Evolutionary conservation across 2,329 filamentous ascomycete species (phyloP).

Genomic region (Botrytis aclada): DNA sequence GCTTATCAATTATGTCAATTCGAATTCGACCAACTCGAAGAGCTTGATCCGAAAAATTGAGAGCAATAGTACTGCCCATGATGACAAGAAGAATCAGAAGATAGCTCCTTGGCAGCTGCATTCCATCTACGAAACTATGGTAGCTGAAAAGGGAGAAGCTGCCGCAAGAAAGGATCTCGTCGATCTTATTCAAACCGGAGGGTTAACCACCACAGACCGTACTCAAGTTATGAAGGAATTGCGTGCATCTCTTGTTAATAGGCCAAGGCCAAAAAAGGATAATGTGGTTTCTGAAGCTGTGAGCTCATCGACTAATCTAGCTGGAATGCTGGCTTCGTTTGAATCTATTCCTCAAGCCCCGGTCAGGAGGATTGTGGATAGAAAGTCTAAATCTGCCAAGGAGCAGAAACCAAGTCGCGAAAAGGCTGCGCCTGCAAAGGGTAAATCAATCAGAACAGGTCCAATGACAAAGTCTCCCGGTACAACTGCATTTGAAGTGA

Average conservation of each 20-base stretch:
- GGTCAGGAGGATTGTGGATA: neutral
- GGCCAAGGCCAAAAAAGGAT: neutral
- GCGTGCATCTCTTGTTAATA: slow-evolving; percentile 13
- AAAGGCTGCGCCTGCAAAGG: neutral
- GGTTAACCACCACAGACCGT: slow-evolving; percentile 18
- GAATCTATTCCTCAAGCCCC: slow-evolving; percentile 8
- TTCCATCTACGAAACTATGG: slow-evolving; percentile 16
- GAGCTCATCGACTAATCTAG: slow-evolving; percentile 1
- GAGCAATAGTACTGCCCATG: neutral
- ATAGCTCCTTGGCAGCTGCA: slow-evolving; percentile 13
- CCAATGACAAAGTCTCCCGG: slow-evolving; percentile 6
- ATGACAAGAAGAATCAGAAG: neutral
- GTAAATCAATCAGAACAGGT: slow-evolving; percentile 9
- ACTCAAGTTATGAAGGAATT: slow-evolving; percentile 16
- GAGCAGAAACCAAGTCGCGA: neutral
- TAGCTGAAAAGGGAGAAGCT: slow-evolving; percentile 13
- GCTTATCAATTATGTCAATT: slow-evolving; percentile 14
- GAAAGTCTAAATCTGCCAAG: neutral
- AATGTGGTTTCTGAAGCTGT: neutral
- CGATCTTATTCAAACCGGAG: slow-evolving; percentile 17
- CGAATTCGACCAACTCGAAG: neutral
- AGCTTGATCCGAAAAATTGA: neutral
- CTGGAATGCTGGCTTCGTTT: slow-evolving; percentile 14
- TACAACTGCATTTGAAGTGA: slow-evolving; percentile 27
- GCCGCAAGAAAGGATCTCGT: slow-evolving; percentile 10